phyloP scores from a whole-genome alignment of 208 protist species.

The Balamuthia mandrillaris region DNA sequence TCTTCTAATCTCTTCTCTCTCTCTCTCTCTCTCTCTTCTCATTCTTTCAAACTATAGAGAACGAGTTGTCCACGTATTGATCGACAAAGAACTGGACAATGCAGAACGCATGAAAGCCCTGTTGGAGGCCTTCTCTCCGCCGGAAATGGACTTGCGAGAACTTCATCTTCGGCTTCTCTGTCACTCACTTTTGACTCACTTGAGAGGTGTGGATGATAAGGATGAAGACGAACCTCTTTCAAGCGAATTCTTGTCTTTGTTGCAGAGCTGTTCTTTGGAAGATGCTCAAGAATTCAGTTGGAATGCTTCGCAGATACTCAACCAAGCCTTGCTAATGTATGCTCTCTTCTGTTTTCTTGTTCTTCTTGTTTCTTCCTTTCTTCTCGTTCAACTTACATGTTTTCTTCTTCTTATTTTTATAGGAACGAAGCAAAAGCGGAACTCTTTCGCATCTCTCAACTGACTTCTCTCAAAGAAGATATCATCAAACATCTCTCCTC shows the following conservation, averaged over 20 bases:
- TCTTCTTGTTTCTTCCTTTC: neutral
- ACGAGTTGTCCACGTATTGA: neutral
- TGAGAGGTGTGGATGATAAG: neutral
- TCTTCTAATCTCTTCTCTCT: neutral
- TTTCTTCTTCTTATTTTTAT: neutral
- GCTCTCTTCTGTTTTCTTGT: neutral
- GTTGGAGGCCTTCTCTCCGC: neutral
- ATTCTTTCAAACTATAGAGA: neutral
- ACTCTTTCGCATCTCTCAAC: neutral
- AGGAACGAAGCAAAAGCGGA: neutral
- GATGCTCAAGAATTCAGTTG: neutral
- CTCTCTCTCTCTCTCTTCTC: neutral
- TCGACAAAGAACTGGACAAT: neutral
- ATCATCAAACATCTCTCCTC: neutral
- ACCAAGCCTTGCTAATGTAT: conserved; percentile 1
- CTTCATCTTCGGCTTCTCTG: neutral
- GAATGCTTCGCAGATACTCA: neutral
- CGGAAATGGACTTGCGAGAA: neutral
- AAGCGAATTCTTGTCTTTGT: too few relatives aligned
- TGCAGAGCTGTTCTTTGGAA: conserved; percentile 1
- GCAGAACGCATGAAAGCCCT: neutral
- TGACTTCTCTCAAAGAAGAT: neutral
- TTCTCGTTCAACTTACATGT: neutral
- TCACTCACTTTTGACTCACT: neutral
- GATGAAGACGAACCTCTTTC: conserved; percentile 8